Evolutionary conservation across 768 basidiomycete species (phyloP).

Genomic region (Suillus lakei): DNA sequence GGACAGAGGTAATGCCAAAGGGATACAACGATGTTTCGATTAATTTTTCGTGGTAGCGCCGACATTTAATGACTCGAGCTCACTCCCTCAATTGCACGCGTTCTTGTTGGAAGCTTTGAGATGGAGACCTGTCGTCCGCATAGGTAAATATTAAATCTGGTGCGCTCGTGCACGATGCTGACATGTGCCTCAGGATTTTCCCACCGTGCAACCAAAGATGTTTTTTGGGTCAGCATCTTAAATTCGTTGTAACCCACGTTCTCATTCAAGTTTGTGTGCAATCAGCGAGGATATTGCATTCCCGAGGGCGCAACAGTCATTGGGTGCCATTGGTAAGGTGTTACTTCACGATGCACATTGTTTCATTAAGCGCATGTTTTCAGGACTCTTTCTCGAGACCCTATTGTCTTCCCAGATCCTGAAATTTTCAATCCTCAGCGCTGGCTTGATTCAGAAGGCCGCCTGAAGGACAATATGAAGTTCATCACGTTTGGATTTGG

Average conservation of each 20-base stretch:
- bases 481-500: slow-evolving; percentile 60
- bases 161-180: not conserved
- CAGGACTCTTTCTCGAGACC: slow-evolving; percentile 59
- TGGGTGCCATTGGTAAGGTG: slow-evolving; percentile 35
- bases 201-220: slow-evolving; percentile 64
- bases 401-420: slow-evolving; percentile 52
- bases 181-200: slow-evolving; percentile 46
- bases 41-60: not conserved
- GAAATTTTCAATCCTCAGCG: slow-evolving; percentile 60
- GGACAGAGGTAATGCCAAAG: slow-evolving; percentile 21
- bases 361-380: not conserved
- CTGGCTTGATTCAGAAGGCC: slow-evolving; percentile 52
- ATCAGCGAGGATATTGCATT: slow-evolving; percentile 38
- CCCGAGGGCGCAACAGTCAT: slow-evolving; percentile 39
- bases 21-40: not conserved
- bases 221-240: slow-evolving; percentile 52
- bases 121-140: slow-evolving; percentile 35
- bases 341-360: not conserved
- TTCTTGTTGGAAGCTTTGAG: slow-evolving; percentile 34
- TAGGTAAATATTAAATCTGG: slow-evolving; percentile 28
- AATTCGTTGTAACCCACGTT: not conserved
- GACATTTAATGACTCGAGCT: not conserved
- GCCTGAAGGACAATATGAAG: slow-evolving; percentile 49
- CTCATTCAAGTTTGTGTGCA: not conserved
- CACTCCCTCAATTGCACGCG: not conserved